Conservation (phyloP, 2,329 filamentous ascomycete genomes). For the Pestalotiopsis sp. region DNA sequence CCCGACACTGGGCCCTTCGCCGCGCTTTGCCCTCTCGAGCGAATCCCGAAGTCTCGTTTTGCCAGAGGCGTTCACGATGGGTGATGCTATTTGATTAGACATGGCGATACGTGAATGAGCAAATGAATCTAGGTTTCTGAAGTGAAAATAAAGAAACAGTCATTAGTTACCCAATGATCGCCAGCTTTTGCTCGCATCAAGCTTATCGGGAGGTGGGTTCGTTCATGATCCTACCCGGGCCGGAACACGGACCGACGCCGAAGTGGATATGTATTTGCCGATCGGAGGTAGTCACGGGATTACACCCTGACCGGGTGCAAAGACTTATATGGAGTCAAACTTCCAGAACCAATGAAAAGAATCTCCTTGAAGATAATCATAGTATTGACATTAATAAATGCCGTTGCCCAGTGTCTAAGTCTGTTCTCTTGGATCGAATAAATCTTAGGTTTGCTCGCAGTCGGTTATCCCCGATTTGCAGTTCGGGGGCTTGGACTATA, state of each 20-base stretch:
- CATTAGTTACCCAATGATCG: not conserved
- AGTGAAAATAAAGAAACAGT: not conserved
- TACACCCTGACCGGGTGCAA: not conserved
- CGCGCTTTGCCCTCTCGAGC: slow-evolving; percentile 30
- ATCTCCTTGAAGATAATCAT: too few relatives aligned
- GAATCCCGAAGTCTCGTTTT: slow-evolving; percentile 32
- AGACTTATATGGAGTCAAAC: too few relatives aligned
- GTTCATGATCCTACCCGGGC: not conserved
- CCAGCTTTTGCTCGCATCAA: not conserved
- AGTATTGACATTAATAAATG: too few relatives aligned
- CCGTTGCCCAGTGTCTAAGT: too few relatives aligned
- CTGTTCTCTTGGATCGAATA: too few relatives aligned
- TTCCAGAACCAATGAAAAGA: too few relatives aligned
- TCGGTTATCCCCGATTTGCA: too few relatives aligned
- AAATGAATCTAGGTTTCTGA: not conserved
- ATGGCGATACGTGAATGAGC: not conserved
- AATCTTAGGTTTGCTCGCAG: too few relatives aligned
- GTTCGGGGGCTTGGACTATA: too few relatives aligned
- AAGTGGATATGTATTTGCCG: not conserved
- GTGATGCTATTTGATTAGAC: slow-evolving; percentile 9
- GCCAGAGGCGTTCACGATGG: slow-evolving; percentile 23
- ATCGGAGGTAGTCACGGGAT: not conserved
- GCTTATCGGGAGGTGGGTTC: not conserved
- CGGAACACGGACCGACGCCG: slow-evolving; percentile 3
- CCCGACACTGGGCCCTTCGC: slow-evolving; percentile 31